Evolutionary conservation across 345 rosid species (phyloP).

Genomic region (Populus simonii): DNA sequence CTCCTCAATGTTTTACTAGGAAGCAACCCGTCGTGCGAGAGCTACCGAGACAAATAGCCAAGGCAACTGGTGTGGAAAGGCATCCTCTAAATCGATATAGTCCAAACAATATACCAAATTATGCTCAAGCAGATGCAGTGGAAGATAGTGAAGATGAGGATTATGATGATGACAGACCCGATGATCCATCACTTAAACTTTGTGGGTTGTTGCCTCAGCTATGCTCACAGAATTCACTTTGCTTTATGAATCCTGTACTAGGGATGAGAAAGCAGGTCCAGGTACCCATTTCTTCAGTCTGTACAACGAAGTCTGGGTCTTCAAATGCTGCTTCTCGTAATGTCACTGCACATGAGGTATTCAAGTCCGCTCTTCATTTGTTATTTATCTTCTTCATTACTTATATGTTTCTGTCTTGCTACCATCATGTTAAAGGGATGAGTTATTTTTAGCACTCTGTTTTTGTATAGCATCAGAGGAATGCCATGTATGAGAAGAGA

Average conservation of each 20-base stretch:
- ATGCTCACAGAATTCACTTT: constrained; percentile 58
- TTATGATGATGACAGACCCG: constrained; percentile 27
- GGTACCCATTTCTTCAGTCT: constrained; percentile 37
- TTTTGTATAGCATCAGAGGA: constrained; percentile 29
- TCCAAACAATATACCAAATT: constrained; percentile 27
- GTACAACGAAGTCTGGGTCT: constrained; percentile 38
- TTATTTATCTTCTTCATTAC: not conserved
- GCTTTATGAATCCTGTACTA: constrained; percentile 56
- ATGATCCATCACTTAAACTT: constrained; percentile 39
- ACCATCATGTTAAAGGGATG: not conserved
- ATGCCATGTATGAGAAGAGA: constrained; percentile 11
- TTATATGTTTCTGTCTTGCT: not conserved
- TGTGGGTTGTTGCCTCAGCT: constrained; percentile 81
- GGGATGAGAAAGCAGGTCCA: constrained; percentile 46
- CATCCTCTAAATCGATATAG: constrained; percentile 19
- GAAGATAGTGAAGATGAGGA: constrained; percentile 58
- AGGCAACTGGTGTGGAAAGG: constrained; percentile 26
- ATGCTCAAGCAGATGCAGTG: constrained; percentile 16
- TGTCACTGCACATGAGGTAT: constrained; percentile 49
- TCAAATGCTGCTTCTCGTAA: constrained; percentile 28
- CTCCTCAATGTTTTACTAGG: constrained; percentile 43
- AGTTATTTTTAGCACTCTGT: not conserved
- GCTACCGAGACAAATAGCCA: constrained; percentile 29
- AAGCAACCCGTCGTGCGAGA: constrained; percentile 46
- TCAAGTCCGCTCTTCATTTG: not conserved